phyloP scores from a whole-genome alignment of 2,329 filamentous ascomycete genomes.

The Keithomyces neogunnii region DNA sequence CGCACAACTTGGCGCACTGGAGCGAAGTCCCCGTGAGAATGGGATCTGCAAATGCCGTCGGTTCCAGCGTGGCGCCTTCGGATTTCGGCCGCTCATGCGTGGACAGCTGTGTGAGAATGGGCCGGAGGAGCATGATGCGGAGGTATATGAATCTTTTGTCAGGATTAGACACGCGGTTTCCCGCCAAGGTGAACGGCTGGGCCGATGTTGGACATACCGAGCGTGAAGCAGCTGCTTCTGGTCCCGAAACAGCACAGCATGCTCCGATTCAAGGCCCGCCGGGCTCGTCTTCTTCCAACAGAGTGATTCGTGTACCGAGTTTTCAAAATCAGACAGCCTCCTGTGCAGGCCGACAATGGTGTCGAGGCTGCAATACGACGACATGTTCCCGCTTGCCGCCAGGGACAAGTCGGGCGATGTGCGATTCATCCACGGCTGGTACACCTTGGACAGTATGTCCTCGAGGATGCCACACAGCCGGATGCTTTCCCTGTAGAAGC shows the following conservation, averaged over 20 bases:
- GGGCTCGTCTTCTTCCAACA: not conserved
- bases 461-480: constrained; percentile 13
- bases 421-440: constrained; percentile 14
- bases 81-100: constrained; percentile 4
- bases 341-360: constrained; percentile 6
- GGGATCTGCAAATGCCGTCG: constrained; percentile 4
- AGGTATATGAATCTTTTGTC: constrained; percentile 5
- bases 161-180: not conserved
- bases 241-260: not conserved
- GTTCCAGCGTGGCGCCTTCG: not conserved
- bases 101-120: constrained; percentile 15
- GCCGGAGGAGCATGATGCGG: constrained; percentile 11
- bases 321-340: constrained; percentile 7
- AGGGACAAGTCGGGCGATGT: not conserved
- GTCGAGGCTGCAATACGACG: constrained; percentile 3
- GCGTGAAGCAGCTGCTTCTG: constrained; percentile 1
- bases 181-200: too few relatives aligned
- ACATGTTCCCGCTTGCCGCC: not conserved
- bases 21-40: constrained; percentile 3
- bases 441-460: constrained; percentile 24
- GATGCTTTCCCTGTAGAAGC: constrained; percentile 13
- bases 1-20: constrained; percentile 22
- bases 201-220: not conserved
- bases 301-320: constrained; percentile 1
- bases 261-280: not conserved